phyloP scores from a whole-genome alignment of 495 filamentous ascomycete species.

The Penicillium roqueforti region DNA sequence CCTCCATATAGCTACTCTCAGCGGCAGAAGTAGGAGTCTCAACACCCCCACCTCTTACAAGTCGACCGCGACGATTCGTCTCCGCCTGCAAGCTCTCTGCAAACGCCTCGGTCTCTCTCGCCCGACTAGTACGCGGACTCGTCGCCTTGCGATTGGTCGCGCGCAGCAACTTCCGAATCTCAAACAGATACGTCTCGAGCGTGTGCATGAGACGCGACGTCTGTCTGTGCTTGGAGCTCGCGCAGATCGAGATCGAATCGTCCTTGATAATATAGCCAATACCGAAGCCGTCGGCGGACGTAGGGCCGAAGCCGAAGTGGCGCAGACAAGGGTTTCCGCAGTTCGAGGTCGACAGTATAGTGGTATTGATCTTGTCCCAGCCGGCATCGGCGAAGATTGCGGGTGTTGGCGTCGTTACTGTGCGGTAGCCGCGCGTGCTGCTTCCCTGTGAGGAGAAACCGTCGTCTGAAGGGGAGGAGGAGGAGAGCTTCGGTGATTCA shows the following conservation, averaged over 20 bases:
- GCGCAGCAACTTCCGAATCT: conserved; percentile 79
- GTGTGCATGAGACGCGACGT: conserved; percentile 86
- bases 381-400: conserved; percentile 81
- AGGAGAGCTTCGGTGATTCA: conserved; percentile 49
- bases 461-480: conserved; percentile 42
- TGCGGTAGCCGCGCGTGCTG: conserved; percentile 29
- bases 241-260: conserved; percentile 86
- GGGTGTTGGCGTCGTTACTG: conserved; percentile 52
- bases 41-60: conserved; percentile 42
- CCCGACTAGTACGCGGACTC: conserved; percentile 54
- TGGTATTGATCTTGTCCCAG: conserved; percentile 94
- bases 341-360: conserved; percentile 94
- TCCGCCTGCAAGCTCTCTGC: conserved; percentile 42
- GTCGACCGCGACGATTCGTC: conserved; percentile 39
- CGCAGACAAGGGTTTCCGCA: conserved; percentile 97
- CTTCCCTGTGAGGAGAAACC: conserved; percentile 31
- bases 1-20: conserved; percentile 65
- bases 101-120: conserved; percentile 61
- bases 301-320: conserved; percentile 95
- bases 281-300: conserved; percentile 90
- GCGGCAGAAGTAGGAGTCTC: conserved; percentile 57
- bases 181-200: conserved; percentile 81
- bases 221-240: conserved; percentile 86
- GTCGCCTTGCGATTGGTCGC: conserved; percentile 55
- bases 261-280: conserved; percentile 99